Evolutionary conservation across 2,329 filamentous ascomycete species (phyloP), one percentile per base, ranked within the genome.

Genomic region (Colletotrichum sp.): DNA sequence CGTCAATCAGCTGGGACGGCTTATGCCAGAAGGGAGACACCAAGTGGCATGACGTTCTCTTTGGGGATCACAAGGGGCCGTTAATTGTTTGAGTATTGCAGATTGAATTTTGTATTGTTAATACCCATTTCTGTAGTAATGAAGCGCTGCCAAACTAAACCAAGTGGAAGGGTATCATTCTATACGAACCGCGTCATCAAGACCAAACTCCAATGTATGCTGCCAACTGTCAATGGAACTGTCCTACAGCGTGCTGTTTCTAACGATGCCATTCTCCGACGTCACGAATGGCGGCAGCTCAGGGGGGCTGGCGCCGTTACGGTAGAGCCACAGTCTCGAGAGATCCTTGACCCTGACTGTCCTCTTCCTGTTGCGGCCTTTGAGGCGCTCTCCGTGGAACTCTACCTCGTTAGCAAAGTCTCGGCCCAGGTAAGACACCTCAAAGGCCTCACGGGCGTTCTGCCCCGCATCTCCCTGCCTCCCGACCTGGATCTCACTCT

Each of bases 291-390:
- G 83, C 16, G 86, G 84, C 32, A 80, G 78, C 55, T 89, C 87
- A 7, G 84, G 79, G 2, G 91, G 91, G 55, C 87, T 89, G 73
- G 81, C 84, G 3, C 92, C 92, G 79, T 93, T 93, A 66, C 91
- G 85, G 79, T 93, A 93, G 77, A 88, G 84, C 91, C 92, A 93
- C 32, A 93, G 81, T 61, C 92, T 87, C 79, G 91, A 92, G 61
- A 93, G 83, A 69, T 93, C 89, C 82, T 89, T 92, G 8, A 93
- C 91, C 79, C 85, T 89, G 56, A 91, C 85, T 34, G 80, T 75
- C 78, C 6, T 80, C 79, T 28, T 82, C 74, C 73, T 81, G 66
- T 62, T 78, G 28, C 56, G 78, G 64, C 74, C 78, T 73, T 78
- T 78, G 80, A 43, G 79, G 79, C 24, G 52, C 34, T 80, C 82